A percentile compares a stretch with the other conserved stretches of the same genome.
Conservation (phyloP, 768 basidiomycete genomes). For the Russula olivacea region DNA sequence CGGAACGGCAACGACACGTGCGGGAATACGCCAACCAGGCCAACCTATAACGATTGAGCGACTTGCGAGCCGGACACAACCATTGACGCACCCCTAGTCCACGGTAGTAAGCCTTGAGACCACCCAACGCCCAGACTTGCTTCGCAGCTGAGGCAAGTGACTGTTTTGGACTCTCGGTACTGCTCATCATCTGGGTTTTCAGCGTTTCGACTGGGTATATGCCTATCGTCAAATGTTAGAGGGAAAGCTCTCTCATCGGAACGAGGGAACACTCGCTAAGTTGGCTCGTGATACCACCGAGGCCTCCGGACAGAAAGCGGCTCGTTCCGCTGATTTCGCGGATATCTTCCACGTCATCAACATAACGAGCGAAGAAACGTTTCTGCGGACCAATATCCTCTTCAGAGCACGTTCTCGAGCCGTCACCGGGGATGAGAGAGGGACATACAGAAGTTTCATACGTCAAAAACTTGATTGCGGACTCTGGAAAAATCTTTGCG, state of each 20-base stretch:
- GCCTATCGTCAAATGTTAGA: conserved; percentile 42
- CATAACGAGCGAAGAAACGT: conserved; percentile 87
- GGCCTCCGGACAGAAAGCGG: conserved; percentile 90
- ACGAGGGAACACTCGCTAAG: conserved; percentile 51
- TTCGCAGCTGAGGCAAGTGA: conserved; percentile 57
- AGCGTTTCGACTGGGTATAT: conserved; percentile 97
- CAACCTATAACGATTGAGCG: conserved; percentile 53
- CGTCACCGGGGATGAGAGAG: not conserved
- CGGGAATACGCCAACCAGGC: conserved; percentile 95
- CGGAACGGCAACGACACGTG: conserved; percentile 35
- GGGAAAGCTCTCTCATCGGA: conserved; percentile 13
- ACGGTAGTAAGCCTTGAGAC: conserved; percentile 81
- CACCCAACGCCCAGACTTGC: conserved; percentile 73
- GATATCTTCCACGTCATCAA: conserved; percentile 84
- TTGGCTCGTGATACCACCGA: conserved; percentile 93
- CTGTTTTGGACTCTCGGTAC: conserved; percentile 52
- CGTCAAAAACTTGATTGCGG: conserved; percentile 95
- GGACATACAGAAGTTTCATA: conserved; percentile 84
- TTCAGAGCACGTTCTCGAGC: not conserved
- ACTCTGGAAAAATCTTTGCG: conserved; percentile 94
- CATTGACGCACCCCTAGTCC: conserved; percentile 68
- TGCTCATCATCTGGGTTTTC: conserved; percentile 99
- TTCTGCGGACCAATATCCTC: conserved; percentile 48
- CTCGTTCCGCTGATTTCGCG: conserved; percentile 68
- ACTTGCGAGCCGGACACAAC: conserved; percentile 18